Evolutionary conservation across 192 early-diverging fungal genomes (phyloP).

Genomic region (Funneliformis geosporum): DNA sequence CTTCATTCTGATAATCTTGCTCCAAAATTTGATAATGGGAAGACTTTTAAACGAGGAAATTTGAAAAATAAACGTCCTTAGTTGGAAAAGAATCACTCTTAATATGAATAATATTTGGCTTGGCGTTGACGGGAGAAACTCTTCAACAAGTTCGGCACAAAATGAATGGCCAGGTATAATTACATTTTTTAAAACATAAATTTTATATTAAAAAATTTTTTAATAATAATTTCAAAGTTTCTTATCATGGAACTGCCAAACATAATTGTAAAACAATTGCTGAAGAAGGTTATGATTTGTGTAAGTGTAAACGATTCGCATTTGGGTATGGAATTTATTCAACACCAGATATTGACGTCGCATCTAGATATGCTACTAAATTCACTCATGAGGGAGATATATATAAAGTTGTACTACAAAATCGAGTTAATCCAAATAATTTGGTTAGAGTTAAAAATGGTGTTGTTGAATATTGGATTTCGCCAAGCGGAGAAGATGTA

Average conservation of each 20-base stretch:
- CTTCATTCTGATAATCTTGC: conserved; percentile 10
- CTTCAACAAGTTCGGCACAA: not conserved
- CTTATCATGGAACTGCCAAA: conserved; percentile 31
- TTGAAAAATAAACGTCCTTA: conserved; percentile 5
- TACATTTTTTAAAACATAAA: too few relatives aligned
- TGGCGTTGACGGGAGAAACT: not conserved
- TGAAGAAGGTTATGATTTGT: conserved; percentile 19
- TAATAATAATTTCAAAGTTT: not conserved
- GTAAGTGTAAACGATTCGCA: conserved; percentile 18
- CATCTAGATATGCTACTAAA: not conserved
- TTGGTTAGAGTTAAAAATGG: not conserved
- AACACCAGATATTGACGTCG: conserved; percentile 19
- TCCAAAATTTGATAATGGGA: not conserved
- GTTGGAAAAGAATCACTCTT: conserved; percentile 21
- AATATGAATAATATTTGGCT: conserved; percentile 18
- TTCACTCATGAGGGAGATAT: not conserved
- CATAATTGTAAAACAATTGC: not conserved
- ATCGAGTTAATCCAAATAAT: conserved; percentile 24
- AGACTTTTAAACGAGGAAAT: not conserved
- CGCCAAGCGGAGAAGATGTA: not conserved
- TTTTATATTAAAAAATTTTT: not conserved
- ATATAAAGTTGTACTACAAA: conserved; percentile 13
- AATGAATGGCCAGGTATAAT: conserved; percentile 27
- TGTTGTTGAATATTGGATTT: conserved; percentile 11
- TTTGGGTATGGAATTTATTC: conserved; percentile 30